Evolutionary conservation across 768 basidiomycete genomes (phyloP).

Genomic region (Sporobolomyces phaffii): DNA sequence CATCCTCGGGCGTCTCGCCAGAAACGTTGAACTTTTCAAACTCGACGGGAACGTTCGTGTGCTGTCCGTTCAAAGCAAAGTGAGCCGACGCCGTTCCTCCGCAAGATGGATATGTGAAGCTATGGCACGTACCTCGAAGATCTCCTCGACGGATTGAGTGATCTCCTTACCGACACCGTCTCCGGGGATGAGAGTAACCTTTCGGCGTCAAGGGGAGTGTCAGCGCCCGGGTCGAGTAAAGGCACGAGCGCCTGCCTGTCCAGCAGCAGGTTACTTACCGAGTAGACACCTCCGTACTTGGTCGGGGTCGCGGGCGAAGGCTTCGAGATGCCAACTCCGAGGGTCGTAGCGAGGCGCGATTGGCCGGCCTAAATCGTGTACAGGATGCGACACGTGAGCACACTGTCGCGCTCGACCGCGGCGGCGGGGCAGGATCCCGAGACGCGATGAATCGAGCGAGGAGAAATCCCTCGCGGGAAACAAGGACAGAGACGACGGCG

Average conservation of each 20-base stretch:
- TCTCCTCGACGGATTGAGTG: constrained; percentile 96
- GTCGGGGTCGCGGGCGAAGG: constrained; percentile 51
- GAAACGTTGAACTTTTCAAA: constrained; percentile 81
- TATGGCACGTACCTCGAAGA: constrained; percentile 69
- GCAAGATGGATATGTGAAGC: no score
- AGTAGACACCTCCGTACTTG: constrained; percentile 89
- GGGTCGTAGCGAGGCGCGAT: constrained; percentile 32
- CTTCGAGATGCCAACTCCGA: constrained; percentile 31
- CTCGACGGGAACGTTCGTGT: constrained; percentile 95
- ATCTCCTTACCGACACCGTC: constrained; percentile 97
- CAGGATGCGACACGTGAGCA: no score
- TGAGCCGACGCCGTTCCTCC: no score
- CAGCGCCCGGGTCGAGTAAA: not conserved
- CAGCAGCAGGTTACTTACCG: constrained; percentile 60
- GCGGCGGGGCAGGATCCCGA: no score
- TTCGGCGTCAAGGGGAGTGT: constrained; percentile 16
- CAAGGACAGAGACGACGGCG: not conserved
- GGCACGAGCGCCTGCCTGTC: not conserved
- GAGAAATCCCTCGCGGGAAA: not conserved
- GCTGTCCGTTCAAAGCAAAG: no score
- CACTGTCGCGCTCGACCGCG: no score
- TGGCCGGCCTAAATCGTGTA: constrained; percentile 32
- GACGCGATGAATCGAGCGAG: not conserved
- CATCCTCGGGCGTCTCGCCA: constrained; percentile 87
- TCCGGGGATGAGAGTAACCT: constrained; percentile 96